These are phyloP conservation scores for Raphanus sativus DNA, from an alignment of 345 rosid species.

Conservation along the genomic window DNA sequence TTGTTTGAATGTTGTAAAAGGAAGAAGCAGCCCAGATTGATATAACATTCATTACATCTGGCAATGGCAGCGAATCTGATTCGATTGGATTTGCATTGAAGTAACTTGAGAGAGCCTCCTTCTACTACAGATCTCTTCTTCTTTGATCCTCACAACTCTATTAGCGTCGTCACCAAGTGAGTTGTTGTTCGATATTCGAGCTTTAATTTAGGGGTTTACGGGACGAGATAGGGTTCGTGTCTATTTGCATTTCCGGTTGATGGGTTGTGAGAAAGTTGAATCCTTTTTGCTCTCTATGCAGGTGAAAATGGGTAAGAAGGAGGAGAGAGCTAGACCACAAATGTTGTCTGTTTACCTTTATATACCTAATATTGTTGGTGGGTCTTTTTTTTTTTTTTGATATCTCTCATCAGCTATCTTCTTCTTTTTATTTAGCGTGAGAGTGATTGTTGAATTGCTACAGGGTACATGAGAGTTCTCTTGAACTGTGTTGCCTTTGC, in stretches of 20 bases:
- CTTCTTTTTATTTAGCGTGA: not conserved
- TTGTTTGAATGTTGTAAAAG: slow-evolving; percentile 12
- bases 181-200: not conserved
- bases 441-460: slow-evolving; percentile 25
- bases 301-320: slow-evolving; percentile 63
- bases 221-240: slow-evolving; percentile 3
- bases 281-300: not conserved
- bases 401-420: not conserved
- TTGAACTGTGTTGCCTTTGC: slow-evolving; percentile 87
- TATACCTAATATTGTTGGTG: slow-evolving; percentile 85
- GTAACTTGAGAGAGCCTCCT: not conserved
- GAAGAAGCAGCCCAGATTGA: not conserved
- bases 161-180: slow-evolving; percentile 7
- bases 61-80: not conserved
- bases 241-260: not conserved
- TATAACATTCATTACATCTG: not conserved
- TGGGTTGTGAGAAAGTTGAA: slow-evolving; percentile 15
- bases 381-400: not conserved
- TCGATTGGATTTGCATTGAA: slow-evolving; percentile 25
- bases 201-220: not conserved
- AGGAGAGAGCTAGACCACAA: slow-evolving; percentile 53
- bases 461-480: slow-evolving; percentile 79
- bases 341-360: slow-evolving; percentile 79
- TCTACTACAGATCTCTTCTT: slow-evolving; percentile 20
- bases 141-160: slow-evolving; percentile 3